Evolutionary conservation across 352 stramenopile genomes (phyloP).

Genomic region (Globisporangium splendens): DNA sequence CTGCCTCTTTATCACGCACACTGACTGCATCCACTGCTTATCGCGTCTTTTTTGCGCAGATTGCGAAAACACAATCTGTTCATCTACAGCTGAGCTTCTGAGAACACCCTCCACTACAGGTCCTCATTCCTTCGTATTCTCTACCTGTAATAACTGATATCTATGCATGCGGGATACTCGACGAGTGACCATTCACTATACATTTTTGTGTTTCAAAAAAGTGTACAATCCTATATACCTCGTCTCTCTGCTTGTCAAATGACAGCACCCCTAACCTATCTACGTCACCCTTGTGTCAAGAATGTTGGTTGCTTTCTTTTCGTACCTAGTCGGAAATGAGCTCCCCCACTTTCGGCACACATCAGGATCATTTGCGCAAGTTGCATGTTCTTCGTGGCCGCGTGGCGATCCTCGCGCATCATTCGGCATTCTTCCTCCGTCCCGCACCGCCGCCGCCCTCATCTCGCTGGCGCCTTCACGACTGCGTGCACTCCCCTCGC

Average conservation of each 20-base stretch:
- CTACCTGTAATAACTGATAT: no score
- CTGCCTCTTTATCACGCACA: neutral
- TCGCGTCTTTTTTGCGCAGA: neutral
- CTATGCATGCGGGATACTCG: no score
- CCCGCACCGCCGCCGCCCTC: slow-evolving; percentile 1
- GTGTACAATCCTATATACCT: no score
- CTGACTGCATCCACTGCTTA: neutral
- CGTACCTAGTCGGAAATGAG: no score
- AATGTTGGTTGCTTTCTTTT: no score
- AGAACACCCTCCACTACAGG: neutral
- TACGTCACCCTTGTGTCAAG: no score
- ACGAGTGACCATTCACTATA: no score
- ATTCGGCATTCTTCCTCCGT: slow-evolving; percentile 9
- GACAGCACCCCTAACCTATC: no score
- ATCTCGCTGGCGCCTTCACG: neutral
- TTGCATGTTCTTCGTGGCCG: slow-evolving; percentile 7
- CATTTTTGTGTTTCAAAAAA: no score
- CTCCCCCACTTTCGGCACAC: no score
- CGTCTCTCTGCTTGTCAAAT: no score
- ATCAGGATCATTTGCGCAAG: neutral
- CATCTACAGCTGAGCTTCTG: slow-evolving; percentile 1
- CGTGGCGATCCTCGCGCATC: slow-evolving; percentile 1
- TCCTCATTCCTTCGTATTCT: neutral
- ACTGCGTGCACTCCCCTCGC: neutral
- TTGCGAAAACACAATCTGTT: neutral